phyloP scores from a whole-genome alignment of 1,284 basidiomycete genomes.

The Cystobasidium slooffiae region DNA sequence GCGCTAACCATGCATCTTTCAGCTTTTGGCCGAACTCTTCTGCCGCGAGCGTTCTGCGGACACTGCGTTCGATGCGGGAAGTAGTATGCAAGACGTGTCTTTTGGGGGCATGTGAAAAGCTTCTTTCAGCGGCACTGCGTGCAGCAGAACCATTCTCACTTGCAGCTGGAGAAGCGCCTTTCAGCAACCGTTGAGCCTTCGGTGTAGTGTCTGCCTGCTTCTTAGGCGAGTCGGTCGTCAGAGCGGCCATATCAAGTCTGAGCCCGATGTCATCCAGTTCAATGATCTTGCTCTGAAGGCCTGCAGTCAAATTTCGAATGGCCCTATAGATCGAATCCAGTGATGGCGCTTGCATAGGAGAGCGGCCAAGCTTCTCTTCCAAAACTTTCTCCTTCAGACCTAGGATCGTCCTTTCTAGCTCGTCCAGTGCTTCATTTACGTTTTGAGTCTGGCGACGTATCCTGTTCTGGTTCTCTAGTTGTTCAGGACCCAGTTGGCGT shows the following conservation, averaged over 20 bases:
- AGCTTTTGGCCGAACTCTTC: constrained; percentile 29
- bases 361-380: constrained; percentile 67
- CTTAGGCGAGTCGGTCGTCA: constrained; percentile 8
- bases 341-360: constrained; percentile 68
- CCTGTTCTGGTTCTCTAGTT: constrained; percentile 77
- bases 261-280: constrained; percentile 66
- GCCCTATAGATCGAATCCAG: constrained; percentile 81
- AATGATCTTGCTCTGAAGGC: constrained; percentile 64
- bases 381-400: constrained; percentile 71
- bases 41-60: constrained; percentile 16
- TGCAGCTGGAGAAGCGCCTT: background rate
- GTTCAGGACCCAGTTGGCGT: constrained; percentile 82
- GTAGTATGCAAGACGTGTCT: background rate
- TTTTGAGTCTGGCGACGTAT: constrained; percentile 67
- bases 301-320: constrained; percentile 74
- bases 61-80: constrained; percentile 14
- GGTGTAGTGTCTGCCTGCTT: constrained; percentile 6
- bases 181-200: background rate
- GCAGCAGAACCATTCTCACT: background rate
- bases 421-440: constrained; percentile 71
- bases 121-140: background rate
- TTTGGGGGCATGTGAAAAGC: background rate
- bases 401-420: constrained; percentile 74
- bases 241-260: constrained; percentile 62
- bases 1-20: constrained; percentile 17